These are phyloP conservation scores for Blastomyces percursus DNA, from an alignment of 2,329 filamentous ascomycete species.

Conservation along the genomic window DNA sequence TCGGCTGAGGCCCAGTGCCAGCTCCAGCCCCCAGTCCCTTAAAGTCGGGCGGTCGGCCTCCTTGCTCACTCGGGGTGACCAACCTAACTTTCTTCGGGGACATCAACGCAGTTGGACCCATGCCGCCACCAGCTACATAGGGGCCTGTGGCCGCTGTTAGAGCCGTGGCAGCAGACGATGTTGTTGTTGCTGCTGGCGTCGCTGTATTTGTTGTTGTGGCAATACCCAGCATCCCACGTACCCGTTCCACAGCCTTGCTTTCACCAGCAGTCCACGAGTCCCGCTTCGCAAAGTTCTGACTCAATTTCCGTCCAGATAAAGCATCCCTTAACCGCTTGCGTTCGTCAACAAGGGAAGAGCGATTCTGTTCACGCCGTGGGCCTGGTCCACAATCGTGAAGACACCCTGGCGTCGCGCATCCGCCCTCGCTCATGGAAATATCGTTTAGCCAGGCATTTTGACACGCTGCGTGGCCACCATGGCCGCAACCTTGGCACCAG, in stretches of 20 bases:
- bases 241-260: constrained; percentile 38
- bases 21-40: background rate
- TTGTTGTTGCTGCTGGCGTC: constrained; percentile 17
- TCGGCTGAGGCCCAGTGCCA: background rate
- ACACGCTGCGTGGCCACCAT: constrained; percentile 49
- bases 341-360: constrained; percentile 23
- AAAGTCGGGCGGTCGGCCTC: constrained; percentile 14
- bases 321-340: constrained; percentile 23
- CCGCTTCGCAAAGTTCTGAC: constrained; percentile 30
- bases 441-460: constrained; percentile 46
- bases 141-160: constrained; percentile 14
- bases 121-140: constrained; percentile 12
- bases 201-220: constrained; percentile 15
- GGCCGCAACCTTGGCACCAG: constrained; percentile 50
- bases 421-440: constrained; percentile 39
- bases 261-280: constrained; percentile 36
- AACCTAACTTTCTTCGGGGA: constrained; percentile 37
- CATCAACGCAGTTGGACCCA: constrained; percentile 24
- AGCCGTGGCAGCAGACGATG: constrained; percentile 15
- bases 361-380: constrained; percentile 32
- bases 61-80: constrained; percentile 35
- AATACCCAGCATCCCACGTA: constrained; percentile 33
- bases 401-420: constrained; percentile 49
- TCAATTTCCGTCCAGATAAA: constrained; percentile 24
- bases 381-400: constrained; percentile 49